A percentile compares a stretch with the other conserved stretches of the same genome.
Conservation (phyloP, 228 moss, liverwort and hornwort genomes). For the Sphagnum magellanicum region DNA sequence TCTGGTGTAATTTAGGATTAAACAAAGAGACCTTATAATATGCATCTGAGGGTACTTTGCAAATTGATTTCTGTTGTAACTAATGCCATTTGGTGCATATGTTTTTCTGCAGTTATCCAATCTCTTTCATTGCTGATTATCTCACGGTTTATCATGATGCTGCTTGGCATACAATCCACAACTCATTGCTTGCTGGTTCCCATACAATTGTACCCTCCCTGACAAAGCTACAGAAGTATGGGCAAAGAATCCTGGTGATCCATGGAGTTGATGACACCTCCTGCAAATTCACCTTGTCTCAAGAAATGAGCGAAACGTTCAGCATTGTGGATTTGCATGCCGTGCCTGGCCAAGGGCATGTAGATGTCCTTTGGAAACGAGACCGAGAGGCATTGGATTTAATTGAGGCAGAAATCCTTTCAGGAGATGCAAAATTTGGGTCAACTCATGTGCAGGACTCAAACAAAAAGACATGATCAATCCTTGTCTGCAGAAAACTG, state of each 20-base stretch:
- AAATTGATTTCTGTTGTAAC: no score
- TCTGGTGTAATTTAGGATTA: no score
- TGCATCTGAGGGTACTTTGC: no score
- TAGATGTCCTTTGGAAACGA: slow-evolving; percentile 51
- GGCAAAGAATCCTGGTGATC: slow-evolving; percentile 44
- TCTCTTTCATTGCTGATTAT: slow-evolving; percentile 56
- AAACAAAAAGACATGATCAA: no score
- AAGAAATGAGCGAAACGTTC: slow-evolving; percentile 44
- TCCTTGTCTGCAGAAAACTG: no score
- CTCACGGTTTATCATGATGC: slow-evolving; percentile 59
- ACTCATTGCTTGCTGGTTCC: slow-evolving; percentile 47
- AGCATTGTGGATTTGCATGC: slow-evolving; percentile 30
- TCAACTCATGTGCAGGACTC: no score
- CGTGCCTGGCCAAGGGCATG: slow-evolving; percentile 43
- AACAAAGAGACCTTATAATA: no score
- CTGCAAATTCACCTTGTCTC: slow-evolving; percentile 36
- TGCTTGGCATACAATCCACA: slow-evolving; percentile 67
- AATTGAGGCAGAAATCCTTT: slow-evolving; percentile 40
- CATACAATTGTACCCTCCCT: slow-evolving; percentile 48
- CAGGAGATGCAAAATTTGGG: slow-evolving; percentile 28
- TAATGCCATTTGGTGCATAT: neutral
- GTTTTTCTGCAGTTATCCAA: slow-evolving; percentile 37
- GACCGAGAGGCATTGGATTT: slow-evolving; percentile 37
- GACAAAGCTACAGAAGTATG: slow-evolving; percentile 37
- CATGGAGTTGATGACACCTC: slow-evolving; percentile 64